phyloP scores from a whole-genome alignment of 257 asterid genomes.

The Plantago ovata region DNA sequence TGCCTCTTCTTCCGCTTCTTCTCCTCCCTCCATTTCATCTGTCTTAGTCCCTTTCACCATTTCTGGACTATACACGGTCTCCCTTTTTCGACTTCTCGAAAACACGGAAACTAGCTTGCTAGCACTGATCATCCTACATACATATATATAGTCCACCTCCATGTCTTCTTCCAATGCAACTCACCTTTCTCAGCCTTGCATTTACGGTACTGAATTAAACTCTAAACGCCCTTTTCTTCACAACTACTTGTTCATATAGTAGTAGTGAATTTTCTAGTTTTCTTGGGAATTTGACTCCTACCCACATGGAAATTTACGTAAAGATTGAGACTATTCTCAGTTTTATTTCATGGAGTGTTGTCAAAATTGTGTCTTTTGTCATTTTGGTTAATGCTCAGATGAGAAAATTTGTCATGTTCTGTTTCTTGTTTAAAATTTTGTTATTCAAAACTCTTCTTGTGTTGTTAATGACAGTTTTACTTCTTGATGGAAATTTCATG shows the following conservation, averaged over 20 bases:
- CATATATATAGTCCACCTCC: conserved; percentile 36
- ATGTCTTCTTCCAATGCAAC: conserved; percentile 80
- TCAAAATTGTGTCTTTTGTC: conserved; percentile 17
- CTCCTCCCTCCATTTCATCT: conserved; percentile 6
- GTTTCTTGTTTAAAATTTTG: not conserved
- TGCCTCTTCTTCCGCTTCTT: conserved; percentile 25
- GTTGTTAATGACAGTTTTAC: not conserved
- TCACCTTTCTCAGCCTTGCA: conserved; percentile 80
- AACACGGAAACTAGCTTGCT: conserved; percentile 26
- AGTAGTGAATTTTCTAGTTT: not conserved
- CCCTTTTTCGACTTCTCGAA: conserved; percentile 38
- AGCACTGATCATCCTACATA: no score
- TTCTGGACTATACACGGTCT: conserved; percentile 19
- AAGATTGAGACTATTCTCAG: conserved; percentile 23
- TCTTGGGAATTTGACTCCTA: conserved; percentile 19
- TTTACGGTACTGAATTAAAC: conserved; percentile 81
- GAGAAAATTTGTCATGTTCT: not conserved
- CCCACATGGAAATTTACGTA: conserved; percentile 24
- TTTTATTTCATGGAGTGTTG: conserved; percentile 15
- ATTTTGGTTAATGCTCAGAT: conserved; percentile 18
- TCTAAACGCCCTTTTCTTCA: not conserved
- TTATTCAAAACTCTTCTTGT: not conserved
- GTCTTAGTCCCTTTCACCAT: conserved; percentile 55
- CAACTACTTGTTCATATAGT: not conserved
- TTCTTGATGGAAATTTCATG: no score